These are phyloP conservation scores for Suillus discolor DNA, from an alignment of 768 basidiomycete genomes.

Conservation along the genomic window DNA sequence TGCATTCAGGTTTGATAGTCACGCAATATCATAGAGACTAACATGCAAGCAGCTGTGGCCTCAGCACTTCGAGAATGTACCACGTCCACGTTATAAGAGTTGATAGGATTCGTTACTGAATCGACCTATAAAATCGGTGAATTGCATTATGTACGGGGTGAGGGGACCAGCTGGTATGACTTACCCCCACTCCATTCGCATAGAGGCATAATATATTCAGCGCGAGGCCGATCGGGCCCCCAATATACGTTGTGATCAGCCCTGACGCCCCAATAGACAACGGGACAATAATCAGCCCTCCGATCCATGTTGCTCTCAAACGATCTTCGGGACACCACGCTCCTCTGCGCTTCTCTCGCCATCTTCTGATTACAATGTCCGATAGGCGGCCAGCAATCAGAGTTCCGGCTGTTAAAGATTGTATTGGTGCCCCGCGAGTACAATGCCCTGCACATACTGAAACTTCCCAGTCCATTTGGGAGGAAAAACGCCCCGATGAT, in stretches of 20 bases:
- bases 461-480: slow-evolving; percentile 29
- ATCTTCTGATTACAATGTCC: slow-evolving; percentile 51
- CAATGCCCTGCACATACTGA: slow-evolving; percentile 14
- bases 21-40: neutral
- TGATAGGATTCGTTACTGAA: slow-evolving; percentile 53
- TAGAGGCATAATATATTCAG: slow-evolving; percentile 60
- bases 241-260: slow-evolving; percentile 51
- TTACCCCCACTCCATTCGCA: slow-evolving; percentile 64
- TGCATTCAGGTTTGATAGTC: neutral
- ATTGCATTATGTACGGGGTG: neutral
- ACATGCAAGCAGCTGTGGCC: neutral
- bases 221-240: slow-evolving; percentile 49
- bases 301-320: slow-evolving; percentile 51
- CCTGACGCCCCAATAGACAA: slow-evolving; percentile 52
- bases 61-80: neutral
- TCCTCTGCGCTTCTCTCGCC: slow-evolving; percentile 52
- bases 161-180: slow-evolving; percentile 16
- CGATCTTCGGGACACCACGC: slow-evolving; percentile 72
- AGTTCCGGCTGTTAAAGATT: slow-evolving; percentile 50
- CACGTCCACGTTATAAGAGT: slow-evolving; percentile 42
- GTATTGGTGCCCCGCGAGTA: neutral
- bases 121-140: slow-evolving; percentile 46
- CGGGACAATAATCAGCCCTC: slow-evolving; percentile 52
- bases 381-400: slow-evolving; percentile 61
- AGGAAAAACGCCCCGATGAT: slow-evolving; percentile 28